These are phyloP conservation scores for Ascosphaera acerosa DNA, from an alignment of 2,329 filamentous ascomycete species.

Conservation along the genomic window DNA sequence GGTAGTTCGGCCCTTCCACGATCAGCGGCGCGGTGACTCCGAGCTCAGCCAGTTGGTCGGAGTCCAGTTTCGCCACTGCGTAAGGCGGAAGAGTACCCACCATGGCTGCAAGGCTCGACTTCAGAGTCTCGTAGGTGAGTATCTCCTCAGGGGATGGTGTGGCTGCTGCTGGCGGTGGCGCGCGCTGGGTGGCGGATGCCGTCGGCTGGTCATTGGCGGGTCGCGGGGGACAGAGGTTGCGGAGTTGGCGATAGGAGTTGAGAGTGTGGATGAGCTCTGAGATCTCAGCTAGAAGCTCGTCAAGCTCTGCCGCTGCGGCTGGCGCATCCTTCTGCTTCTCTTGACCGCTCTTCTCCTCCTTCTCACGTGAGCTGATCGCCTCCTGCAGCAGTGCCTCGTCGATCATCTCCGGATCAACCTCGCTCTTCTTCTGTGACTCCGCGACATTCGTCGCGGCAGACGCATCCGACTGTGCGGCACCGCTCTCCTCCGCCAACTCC, in stretches of 20 bases:
- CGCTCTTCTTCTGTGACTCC: constrained; percentile 8
- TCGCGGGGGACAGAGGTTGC: constrained; percentile 20
- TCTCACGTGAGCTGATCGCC: neutral
- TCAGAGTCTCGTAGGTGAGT: constrained; percentile 43
- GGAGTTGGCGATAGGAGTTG: constrained; percentile 35
- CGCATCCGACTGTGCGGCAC: too few species aligned
- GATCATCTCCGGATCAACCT: neutral
- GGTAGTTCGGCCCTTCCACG: constrained; percentile 45
- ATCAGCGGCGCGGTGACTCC: constrained; percentile 58
- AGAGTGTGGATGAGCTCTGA: constrained; percentile 35
- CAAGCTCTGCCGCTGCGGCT: constrained; percentile 20
- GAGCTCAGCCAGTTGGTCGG: constrained; percentile 59
- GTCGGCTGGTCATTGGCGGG: constrained; percentile 10
- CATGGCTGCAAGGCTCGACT: constrained; percentile 46
- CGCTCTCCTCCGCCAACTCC: constrained; percentile 6
- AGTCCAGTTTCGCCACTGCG: constrained; percentile 63
- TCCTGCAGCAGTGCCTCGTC: neutral
- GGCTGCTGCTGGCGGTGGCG: constrained; percentile 17
- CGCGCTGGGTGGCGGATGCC: constrained; percentile 6
- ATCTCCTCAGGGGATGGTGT: constrained; percentile 30
- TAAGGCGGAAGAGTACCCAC: constrained; percentile 57
- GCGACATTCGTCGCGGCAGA: constrained; percentile 4
- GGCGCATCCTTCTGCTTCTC: constrained; percentile 5
- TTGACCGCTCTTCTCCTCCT: neutral
- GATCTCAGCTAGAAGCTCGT: constrained; percentile 29